A percentile compares a stretch with the other conserved stretches of the same genome.
phyloP scores from a whole-genome alignment of 805 yeast species.

The Teunomyces pallodes region DNA sequence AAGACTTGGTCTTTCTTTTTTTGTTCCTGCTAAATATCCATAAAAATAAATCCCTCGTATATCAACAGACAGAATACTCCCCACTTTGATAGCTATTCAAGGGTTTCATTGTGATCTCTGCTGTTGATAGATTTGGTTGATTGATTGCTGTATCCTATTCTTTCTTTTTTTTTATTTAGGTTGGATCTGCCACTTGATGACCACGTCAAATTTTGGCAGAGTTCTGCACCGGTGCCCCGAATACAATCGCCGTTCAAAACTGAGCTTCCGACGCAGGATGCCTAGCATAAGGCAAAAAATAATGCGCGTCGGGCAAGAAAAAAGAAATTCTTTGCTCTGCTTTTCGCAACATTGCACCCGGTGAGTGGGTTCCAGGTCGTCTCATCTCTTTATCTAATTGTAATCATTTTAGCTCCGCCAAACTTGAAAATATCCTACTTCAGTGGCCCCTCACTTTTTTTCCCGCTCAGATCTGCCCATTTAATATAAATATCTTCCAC shows the following conservation, averaged over 20 bases:
- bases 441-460: slow-evolving; percentile 1
- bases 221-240: background rate
- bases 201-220: background rate
- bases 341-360: background rate
- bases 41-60: too few relatives aligned
- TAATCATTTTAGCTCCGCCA: background rate
- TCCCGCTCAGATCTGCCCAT: background rate
- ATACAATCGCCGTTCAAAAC: background rate
- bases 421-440: background rate
- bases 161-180: background rate
- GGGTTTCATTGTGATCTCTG: too few relatives aligned
- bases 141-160: background rate
- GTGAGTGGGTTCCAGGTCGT: background rate
- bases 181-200: too few relatives aligned
- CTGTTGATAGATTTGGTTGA: too few relatives aligned
- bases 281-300: background rate
- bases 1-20: too few relatives aligned
- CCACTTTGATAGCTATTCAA: too few relatives aligned
- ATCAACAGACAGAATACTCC: too few relatives aligned
- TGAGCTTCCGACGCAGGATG: background rate
- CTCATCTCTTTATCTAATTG: background rate
- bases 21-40: too few relatives aligned
- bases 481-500: background rate
- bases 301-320: background rate
- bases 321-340: background rate